These are phyloP conservation scores for Chalciporus sp. DNA, from an alignment of 1,284 basidiomycete species.

Conservation along the genomic window DNA sequence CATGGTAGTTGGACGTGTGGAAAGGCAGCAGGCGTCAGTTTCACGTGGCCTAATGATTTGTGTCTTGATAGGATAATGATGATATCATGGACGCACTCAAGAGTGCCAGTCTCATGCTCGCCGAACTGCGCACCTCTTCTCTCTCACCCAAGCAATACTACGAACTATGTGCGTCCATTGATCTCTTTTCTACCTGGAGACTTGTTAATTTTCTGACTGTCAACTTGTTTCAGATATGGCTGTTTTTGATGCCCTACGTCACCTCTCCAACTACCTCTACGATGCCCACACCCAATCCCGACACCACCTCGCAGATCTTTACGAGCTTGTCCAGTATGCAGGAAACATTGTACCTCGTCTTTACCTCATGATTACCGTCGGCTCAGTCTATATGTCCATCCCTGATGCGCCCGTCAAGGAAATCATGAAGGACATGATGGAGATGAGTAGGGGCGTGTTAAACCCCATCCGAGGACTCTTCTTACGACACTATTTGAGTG, in stretches of 20 bases:
- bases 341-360: constrained; percentile 92
- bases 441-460: constrained; percentile 94
- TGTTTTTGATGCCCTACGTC: constrained; percentile 91
- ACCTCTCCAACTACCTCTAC: constrained; percentile 92
- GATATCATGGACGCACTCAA: constrained; percentile 98
- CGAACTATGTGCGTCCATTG: constrained; percentile 78
- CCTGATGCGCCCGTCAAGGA: constrained; percentile 94
- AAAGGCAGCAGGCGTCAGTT: neutral
- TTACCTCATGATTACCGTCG: constrained; percentile 98
- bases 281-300: constrained; percentile 88
- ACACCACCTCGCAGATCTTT: constrained; percentile 94
- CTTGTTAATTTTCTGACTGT: constrained; percentile 8
- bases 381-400: constrained; percentile 96
- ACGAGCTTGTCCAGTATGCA: constrained; percentile 96
- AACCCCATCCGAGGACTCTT: constrained; percentile 94
- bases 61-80: constrained; percentile 71
- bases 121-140: constrained; percentile 89
- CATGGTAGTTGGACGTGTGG: neutral
- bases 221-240: constrained; percentile 76
- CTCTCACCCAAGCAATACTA: constrained; percentile 96
- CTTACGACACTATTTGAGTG: constrained; percentile 91
- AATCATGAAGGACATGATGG: constrained; percentile 99
- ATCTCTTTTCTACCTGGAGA: neutral
- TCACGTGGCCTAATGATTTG: neutral
- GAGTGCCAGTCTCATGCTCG: constrained; percentile 92